Evolutionary conservation across 805 yeast genomes (phyloP).

Genomic region (Sporopachydermia lactativora): DNA sequence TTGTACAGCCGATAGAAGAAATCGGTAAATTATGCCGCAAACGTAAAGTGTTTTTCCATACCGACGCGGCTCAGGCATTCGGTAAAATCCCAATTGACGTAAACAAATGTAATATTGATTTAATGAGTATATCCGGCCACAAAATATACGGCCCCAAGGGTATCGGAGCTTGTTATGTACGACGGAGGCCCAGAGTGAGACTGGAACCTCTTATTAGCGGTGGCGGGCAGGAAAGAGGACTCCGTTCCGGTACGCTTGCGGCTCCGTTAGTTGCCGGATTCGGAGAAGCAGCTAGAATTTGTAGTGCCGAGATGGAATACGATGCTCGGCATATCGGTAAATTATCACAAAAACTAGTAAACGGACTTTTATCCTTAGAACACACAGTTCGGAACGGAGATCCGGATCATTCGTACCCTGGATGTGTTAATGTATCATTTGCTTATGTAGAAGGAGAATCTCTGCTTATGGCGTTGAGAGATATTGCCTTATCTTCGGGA

Average conservation of each 20-base stretch:
- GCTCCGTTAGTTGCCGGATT: constrained; percentile 94
- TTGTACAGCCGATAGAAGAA: constrained; percentile 88
- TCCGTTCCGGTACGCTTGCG: constrained; percentile 92
- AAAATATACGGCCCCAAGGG: constrained; percentile 98
- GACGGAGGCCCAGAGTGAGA: constrained; percentile 98
- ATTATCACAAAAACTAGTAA: constrained; percentile 59
- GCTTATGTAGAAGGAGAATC: constrained; percentile 98
- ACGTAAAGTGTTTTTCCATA: constrained; percentile 88
- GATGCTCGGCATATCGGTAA: constrained; percentile 58
- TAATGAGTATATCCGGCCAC: constrained; percentile 89
- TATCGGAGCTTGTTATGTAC: constrained; percentile 84
- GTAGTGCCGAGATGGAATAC: constrained; percentile 54
- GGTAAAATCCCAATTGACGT: constrained; percentile 92
- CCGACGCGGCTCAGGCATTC: constrained; percentile 95
- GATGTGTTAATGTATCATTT: constrained; percentile 93
- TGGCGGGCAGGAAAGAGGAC: constrained; percentile 98
- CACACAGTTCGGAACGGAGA: constrained; percentile 90
- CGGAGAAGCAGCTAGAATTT: constrained; percentile 92
- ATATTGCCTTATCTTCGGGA: constrained; percentile 90
- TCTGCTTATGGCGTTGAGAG: constrained; percentile 91
- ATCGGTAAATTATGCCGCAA: constrained; percentile 80
- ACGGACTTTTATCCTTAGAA: constrained; percentile 65
- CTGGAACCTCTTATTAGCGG: constrained; percentile 90
- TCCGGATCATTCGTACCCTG: constrained; percentile 57
- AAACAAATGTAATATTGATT: constrained; percentile 82